Evolutionary conservation across 1,284 basidiomycete genomes (phyloP).

Genomic region (Sporisorium scitamineum): DNA sequence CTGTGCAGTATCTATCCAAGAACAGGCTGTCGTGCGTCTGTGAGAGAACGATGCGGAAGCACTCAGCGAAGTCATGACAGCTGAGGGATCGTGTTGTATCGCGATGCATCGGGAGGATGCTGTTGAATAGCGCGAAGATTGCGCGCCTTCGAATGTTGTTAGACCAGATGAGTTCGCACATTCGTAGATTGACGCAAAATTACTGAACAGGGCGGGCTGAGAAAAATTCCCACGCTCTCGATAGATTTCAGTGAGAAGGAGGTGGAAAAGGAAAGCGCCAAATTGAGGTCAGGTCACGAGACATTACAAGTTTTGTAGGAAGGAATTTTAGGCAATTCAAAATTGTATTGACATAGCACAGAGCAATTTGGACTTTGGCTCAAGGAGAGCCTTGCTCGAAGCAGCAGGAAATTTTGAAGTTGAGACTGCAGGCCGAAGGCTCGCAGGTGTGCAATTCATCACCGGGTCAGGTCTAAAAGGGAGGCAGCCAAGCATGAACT

Average conservation of each 20-base stretch:
- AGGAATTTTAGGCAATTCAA: not conserved
- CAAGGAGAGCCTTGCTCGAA: not conserved
- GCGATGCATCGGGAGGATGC: not conserved
- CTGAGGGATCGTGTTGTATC: not conserved
- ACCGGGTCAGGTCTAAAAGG: too few relatives aligned
- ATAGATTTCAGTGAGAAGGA: not conserved
- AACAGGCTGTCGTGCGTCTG: not conserved
- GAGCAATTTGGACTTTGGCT: not conserved
- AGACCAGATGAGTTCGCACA: not conserved
- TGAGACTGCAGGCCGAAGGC: not conserved
- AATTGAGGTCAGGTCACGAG: slow-evolving; percentile 10
- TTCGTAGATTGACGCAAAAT: not conserved
- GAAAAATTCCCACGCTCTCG: slow-evolving; percentile 39
- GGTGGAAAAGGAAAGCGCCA: not conserved
- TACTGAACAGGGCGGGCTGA: not conserved
- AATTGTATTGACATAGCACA: not conserved
- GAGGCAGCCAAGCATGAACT: not conserved
- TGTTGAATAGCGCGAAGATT: not conserved
- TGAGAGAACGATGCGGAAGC: too few relatives aligned
- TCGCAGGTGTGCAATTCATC: too few relatives aligned
- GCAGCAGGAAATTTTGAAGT: not conserved
- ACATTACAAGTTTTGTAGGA: not conserved
- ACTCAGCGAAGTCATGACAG: too few relatives aligned
- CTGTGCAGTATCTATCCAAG: not conserved
- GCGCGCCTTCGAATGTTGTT: not conserved